A percentile compares a stretch with the other conserved stretches of the same genome.
Evolutionary conservation across 1,139 yeast species (phyloP).

Genomic region (Yamadazyma sp.): DNA sequence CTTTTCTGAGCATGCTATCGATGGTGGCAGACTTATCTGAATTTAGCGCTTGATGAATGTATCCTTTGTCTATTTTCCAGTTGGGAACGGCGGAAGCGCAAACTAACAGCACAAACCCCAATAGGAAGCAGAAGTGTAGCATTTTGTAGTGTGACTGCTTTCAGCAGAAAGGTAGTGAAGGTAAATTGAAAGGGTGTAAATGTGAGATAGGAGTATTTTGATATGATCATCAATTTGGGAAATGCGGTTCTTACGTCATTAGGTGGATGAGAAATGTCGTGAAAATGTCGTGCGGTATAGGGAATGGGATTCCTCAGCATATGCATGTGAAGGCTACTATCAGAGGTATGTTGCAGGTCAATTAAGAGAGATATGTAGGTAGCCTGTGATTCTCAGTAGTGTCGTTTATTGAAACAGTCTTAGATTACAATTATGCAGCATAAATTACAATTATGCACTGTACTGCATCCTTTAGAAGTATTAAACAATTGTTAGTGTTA

Average conservation of each 20-base stretch:
- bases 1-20: constrained; percentile 13
- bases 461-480: no score
- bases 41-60: constrained; percentile 6
- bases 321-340: no score
- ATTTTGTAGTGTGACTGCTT: no score
- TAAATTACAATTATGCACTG: no score
- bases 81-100: constrained; percentile 6
- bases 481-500: no score
- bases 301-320: no score
- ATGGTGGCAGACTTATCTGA: constrained; percentile 6
- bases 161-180: no score
- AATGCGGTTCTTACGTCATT: neutral
- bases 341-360: no score
- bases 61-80: constrained; percentile 7
- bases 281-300: neutral
- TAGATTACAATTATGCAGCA: neutral
- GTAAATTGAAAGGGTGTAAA: no score
- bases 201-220: neutral
- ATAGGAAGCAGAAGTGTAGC: neutral
- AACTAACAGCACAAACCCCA: neutral
- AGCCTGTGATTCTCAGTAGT: no score
- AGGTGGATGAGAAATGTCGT: neutral
- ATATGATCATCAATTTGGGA: neutral
- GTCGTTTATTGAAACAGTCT: no score
- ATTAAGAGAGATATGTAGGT: no score